Percentiles rank a stretch among this genome's conserved stretches.
Evolutionary conservation across 352 stramenopile species (phyloP).

Genomic region (Pythium oligandrum): DNA sequence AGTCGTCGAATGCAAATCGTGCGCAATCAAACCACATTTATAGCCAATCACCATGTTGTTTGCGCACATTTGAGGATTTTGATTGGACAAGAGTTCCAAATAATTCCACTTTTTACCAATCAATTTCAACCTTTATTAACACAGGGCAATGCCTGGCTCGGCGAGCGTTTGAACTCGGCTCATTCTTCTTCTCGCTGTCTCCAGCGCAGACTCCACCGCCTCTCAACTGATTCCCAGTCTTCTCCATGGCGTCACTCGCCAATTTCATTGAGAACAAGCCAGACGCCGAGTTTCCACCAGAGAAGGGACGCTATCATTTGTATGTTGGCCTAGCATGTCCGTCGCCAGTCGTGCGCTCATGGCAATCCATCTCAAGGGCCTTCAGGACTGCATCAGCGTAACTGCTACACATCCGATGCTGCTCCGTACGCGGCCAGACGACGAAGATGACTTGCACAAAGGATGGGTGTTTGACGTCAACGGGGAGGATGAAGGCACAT

Average conservation of each 20-base stretch:
- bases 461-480: constrained; percentile 85
- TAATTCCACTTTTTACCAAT: no score
- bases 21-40: no score
- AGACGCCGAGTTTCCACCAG: constrained; percentile 26
- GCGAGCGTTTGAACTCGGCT: no score
- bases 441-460: constrained; percentile 40
- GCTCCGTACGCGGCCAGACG: constrained; percentile 35
- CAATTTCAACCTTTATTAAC: no score
- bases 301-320: constrained; percentile 86
- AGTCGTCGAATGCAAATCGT: no score
- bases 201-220: no score
- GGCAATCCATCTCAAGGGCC: constrained; percentile 84
- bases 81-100: no score
- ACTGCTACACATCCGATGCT: constrained; percentile 69
- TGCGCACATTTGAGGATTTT: no score
- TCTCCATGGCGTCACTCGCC: constrained; percentile 9
- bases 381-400: constrained; percentile 87
- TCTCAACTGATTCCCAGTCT: no score
- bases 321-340: constrained; percentile 92
- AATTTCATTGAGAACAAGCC: constrained; percentile 18
- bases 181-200: no score
- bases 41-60: no score
- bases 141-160: no score
- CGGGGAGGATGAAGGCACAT: constrained; percentile 26
- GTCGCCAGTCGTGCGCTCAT: constrained; percentile 51